Evolutionary conservation across 2,329 filamentous ascomycete genomes (phyloP), one percentile per base, ranked within the genome.

Genomic region (Cladosporium cucumerinum): DNA sequence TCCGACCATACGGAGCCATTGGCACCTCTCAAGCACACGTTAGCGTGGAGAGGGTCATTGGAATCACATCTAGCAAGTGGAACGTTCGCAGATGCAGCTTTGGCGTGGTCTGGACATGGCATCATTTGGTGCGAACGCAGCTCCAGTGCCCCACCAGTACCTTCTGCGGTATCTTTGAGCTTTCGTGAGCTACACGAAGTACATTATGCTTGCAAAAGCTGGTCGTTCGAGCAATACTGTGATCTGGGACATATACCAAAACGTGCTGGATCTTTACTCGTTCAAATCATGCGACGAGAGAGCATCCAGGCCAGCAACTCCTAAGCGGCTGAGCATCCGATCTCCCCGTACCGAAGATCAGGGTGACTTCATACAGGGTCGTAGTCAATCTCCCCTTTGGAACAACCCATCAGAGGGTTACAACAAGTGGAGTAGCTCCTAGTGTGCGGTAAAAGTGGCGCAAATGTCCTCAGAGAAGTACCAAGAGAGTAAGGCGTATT

Each of bases 61-160:
- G 23, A 43, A 28, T 30, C 23, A 39, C 18, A 25, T 25, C 16
- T 23, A 23, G 18, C 55, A 43, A 21, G 36, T 26, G 39, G 34
- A 58, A 16, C 21, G 55, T 58, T 58, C 34, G 55, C 55, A 58
- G 30, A 25, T 58, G 55, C 55, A 58, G 55, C 55, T 26, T 39
- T 36, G 36, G 36, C 34, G 23, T 58, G 36, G 18, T 26, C 34
- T 21, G 10, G 55, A 46, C 34, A 23, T 58, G 55, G 23, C 36
- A 58, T 43, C 34, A 34, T 34, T 26, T 18, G 54, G 23, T 23
- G 54, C n/a, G 30, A 57, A n/a, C 16, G 16, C 26, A 30, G 16
- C n/a, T 28, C 51, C 5, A 12, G 30, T n/a, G 51, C 51, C 51
- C 51, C 51, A 12, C 51, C 16, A 10, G 30, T 10, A 28, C n/a